These are phyloP conservation scores for Alloteropsis angusta DNA, from an alignment of 202 grass and related monocot genomes.

Conservation along the genomic window DNA sequence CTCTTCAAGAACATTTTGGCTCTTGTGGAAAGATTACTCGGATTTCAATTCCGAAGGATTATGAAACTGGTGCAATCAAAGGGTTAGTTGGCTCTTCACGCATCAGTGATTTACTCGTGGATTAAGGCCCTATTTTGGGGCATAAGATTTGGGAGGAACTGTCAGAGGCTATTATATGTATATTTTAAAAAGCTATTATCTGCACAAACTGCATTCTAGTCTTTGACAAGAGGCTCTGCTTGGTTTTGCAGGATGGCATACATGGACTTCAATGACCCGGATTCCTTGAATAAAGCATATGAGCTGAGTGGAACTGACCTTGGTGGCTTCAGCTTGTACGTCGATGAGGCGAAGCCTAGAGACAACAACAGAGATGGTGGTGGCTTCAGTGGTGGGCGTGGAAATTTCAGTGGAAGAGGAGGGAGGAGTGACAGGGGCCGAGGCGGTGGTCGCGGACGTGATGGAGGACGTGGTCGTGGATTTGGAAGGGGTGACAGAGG, in stretches of 20 bases:
- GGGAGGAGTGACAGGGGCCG: conserved; percentile 14
- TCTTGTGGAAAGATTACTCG: conserved; percentile 70
- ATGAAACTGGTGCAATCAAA: conserved; percentile 54
- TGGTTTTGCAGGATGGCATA: conserved; percentile 67
- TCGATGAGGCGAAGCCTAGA: conserved; percentile 75
- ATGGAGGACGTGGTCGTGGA: conserved; percentile 24
- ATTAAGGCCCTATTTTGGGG: not conserved
- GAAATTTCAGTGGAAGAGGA: conserved; percentile 25
- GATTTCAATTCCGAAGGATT: conserved; percentile 73
- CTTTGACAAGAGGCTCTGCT: not conserved
- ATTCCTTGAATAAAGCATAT: conserved; percentile 46
- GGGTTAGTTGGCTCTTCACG: conserved; percentile 68
- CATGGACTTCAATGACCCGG: conserved; percentile 47
- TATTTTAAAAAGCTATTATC: not conserved
- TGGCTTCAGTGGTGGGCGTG: conserved; percentile 25
- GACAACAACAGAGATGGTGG: conserved; percentile 36
- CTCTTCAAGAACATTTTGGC: conserved; percentile 58
- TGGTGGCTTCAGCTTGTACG: conserved; percentile 42
- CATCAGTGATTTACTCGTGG: not conserved
- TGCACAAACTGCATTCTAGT: not conserved
- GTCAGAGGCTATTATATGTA: not conserved
- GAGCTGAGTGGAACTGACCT: conserved; percentile 63
- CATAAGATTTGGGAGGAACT: not conserved
- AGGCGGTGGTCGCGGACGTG: conserved; percentile 2
- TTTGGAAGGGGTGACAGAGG: conserved; percentile 41